Base-by-base conservation (phyloP, 2,329 filamentous ascomycete species). In the Stenocarpella maydis region DNA sequence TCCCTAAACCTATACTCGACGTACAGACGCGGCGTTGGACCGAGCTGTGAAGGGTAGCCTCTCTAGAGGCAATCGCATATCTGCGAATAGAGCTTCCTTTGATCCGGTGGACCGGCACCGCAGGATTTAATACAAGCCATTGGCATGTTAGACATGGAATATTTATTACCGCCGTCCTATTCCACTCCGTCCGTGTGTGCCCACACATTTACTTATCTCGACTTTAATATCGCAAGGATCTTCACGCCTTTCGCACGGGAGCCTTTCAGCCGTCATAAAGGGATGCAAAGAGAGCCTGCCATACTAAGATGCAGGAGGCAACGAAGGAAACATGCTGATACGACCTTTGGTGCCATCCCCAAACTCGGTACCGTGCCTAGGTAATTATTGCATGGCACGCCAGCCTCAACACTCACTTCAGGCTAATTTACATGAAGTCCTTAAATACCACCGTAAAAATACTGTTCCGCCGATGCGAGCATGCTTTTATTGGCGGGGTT, bases 241-340 rank as follows among this genome's bases (percentile, higher is more conserved):
- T 53, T 21, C 19, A 21, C 26, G 21, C 21, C 34, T 41, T 34
- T 6, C 21, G 17, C 34, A 41, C 53, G 53, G n/a, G 53, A 58
- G 53, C 53, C 34, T 58, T 41, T 14, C 26, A 28, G 53, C 53
- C 53, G 53, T 17, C 10, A 19, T 41, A 58, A 58, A 58, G 53
- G 41, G 53, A 41, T 24, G 34, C 34, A 12, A 58, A 28, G 34
- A 41, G 34, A 26, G 26, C 34, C 21, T 58, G 21, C 53, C 21
- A 24, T 19, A 41, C 34, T 26, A 15, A 39, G 53, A 55, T 3
- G 6, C 34, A 41, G n/a, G 53, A 39, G 8, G 24, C n/a, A 39
- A 21, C 3, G 19, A 55, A 41, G 21, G 21, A 41, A 55, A 41
- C 10, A 39, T 5, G 21, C 53, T 6, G 34, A 55, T 55, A 41